Conservation (phyloP, 495 filamentous ascomycete species). For the Endocarpon pusillum region DNA sequence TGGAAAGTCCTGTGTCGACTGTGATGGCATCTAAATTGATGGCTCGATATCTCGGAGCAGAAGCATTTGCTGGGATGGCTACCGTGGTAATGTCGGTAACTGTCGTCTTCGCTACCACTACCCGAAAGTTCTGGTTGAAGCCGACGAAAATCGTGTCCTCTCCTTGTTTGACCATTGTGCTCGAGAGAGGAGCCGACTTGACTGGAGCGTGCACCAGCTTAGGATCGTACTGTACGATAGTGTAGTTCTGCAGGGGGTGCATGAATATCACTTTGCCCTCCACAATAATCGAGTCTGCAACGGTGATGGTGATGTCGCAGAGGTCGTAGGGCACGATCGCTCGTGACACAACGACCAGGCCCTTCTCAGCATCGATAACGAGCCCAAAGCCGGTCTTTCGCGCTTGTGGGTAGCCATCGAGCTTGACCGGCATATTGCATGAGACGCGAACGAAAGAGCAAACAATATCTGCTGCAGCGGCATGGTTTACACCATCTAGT, state of each 20-base stretch:
- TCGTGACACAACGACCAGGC: constrained; percentile 79
- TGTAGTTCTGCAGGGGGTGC: constrained; percentile 97
- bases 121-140: constrained; percentile 87
- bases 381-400: constrained; percentile 89
- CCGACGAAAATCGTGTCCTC: constrained; percentile 89
- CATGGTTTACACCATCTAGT: constrained; percentile 74
- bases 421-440: constrained; percentile 82
- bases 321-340: constrained; percentile 92
- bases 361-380: constrained; percentile 90
- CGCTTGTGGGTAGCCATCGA: constrained; percentile 87
- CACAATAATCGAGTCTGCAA: constrained; percentile 89
- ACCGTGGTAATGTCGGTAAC: constrained; percentile 97
- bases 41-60: constrained; percentile 83
- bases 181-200: constrained; percentile 68
- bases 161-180: constrained; percentile 68
- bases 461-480: constrained; percentile 78
- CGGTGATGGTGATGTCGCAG: constrained; percentile 86
- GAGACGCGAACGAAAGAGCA: constrained; percentile 87
- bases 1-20: constrained; percentile 78
- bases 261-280: constrained; percentile 89
- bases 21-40: constrained; percentile 97
- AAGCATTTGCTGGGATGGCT: constrained; percentile 80
- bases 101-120: constrained; percentile 83
- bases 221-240: constrained; percentile 87
- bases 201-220: constrained; percentile 84